A percentile compares a stretch with the other conserved stretches of the same genome.
These are phyloP conservation scores for Helminthosporium solani DNA, from an alignment of 2,329 filamentous ascomycete genomes.

Conservation along the genomic window DNA sequence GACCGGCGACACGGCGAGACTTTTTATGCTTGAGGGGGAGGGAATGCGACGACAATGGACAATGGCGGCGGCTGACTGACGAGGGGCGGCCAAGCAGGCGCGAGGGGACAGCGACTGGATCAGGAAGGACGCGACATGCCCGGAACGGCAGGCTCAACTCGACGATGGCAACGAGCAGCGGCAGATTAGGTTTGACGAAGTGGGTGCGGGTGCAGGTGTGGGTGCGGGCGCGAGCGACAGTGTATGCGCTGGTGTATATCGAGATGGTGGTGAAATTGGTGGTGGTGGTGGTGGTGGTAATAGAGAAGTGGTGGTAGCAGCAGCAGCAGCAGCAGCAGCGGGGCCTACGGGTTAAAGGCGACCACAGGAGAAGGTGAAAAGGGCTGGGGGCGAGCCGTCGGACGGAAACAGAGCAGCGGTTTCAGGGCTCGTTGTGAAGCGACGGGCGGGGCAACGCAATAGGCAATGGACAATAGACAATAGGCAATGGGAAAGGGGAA, in stretches of 20 bases:
- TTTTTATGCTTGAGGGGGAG: too few species aligned
- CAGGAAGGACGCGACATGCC: slow-evolving; percentile 33
- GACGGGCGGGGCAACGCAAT: background rate
- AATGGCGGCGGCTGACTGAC: background rate
- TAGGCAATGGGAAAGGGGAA: too few species aligned
- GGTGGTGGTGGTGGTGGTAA: slow-evolving; percentile 3
- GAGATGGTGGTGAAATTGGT: too few species aligned
- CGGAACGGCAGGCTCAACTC: slow-evolving; percentile 15
- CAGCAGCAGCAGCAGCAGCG: background rate
- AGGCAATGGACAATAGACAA: too few species aligned
- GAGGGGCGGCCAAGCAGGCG: slow-evolving; percentile 11
- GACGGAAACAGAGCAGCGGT: slow-evolving; percentile 24
- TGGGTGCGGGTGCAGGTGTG: too few species aligned
- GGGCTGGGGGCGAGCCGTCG: background rate
- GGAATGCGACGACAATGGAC: slow-evolving; percentile 4
- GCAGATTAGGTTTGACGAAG: too few species aligned
- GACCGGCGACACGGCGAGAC: slow-evolving; percentile 25
- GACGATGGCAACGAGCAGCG: too few species aligned
- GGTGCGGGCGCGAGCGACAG: too few species aligned
- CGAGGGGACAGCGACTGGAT: slow-evolving; percentile 17
- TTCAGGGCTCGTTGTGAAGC: slow-evolving; percentile 14
- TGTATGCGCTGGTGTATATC: too few species aligned
- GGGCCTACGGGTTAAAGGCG: slow-evolving; percentile 5
- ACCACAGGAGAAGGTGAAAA: background rate
- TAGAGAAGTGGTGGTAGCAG: background rate